A percentile compares a stretch with the other conserved stretches of the same genome.
phyloP scores from a whole-genome alignment of 768 basidiomycete species.

The Glaciozyma antarctica region DNA sequence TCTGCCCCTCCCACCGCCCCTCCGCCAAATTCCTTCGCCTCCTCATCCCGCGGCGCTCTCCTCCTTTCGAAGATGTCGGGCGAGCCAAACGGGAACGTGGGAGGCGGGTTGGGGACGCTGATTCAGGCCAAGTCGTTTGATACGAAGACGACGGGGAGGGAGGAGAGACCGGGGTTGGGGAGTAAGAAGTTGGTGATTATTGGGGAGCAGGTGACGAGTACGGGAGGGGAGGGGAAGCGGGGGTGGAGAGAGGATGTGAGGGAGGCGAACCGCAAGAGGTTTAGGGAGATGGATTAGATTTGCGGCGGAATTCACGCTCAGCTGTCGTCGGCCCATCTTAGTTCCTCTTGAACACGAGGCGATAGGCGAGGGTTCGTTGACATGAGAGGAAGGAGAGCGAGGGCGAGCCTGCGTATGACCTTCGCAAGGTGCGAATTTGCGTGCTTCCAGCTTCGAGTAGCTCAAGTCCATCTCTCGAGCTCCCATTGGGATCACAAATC shows the following conservation, averaged over 20 bases:
- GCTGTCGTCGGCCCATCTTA: too few relatives aligned
- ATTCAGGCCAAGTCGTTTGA: conserved; percentile 16
- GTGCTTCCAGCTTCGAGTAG: too few relatives aligned
- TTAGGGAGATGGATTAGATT: conserved; percentile 6
- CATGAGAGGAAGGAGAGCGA: too few relatives aligned
- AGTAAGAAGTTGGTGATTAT: conserved; percentile 14
- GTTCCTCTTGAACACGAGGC: too few relatives aligned
- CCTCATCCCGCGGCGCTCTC: conserved; percentile 13
- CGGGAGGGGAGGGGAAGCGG: conserved; percentile 7
- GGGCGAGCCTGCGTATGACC: too few relatives aligned
- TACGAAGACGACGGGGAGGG: neutral
- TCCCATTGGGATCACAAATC: too few relatives aligned
- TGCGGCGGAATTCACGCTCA: too few relatives aligned
- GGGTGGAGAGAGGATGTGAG: conserved; percentile 25
- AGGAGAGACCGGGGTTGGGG: conserved; percentile 15
- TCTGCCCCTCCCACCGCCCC: neutral
- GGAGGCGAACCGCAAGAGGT: conserved; percentile 22
- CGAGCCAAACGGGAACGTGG: neutral
- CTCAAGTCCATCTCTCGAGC: too few relatives aligned
- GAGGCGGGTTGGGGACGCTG: conserved; percentile 17
- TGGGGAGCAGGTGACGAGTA: neutral
- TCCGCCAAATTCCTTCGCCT: conserved; percentile 9
- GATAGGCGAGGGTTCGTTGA: too few relatives aligned
- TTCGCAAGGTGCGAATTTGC: too few relatives aligned
- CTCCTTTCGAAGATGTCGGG: conserved; percentile 20